Base-by-base conservation (phyloP, 2,329 filamentous ascomycete genomes). In the Alternaria gansuensis region DNA sequence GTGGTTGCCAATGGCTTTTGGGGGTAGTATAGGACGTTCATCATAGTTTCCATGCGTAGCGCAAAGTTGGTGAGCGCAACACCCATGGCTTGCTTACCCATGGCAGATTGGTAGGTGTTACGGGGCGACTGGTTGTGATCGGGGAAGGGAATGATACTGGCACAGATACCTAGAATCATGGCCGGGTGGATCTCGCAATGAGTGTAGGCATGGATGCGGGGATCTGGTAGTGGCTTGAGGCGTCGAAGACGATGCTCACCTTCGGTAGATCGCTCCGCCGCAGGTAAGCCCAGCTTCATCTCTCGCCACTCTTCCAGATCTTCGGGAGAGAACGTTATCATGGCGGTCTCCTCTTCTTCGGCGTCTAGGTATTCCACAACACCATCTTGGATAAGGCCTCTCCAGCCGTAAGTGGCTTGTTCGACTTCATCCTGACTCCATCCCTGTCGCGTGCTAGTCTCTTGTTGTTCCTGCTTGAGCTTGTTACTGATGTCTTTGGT, bases 61-160 rank as follows among this genome's bases (percentile, higher is more conserved):
- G 92, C 90, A 78, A 96, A 99, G 77, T 99, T 99, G 11, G 96
- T 99, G 56, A 99, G 84, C 82, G 97, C 97, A 71, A 98, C 93
- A 75, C 96, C 95, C 96, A 99, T 99, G 63, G 95, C 95, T 86
- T 99, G 95, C 81, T 99, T 99, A 83, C 96, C 95, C 95, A 99
- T 99, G 76, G 95, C 95, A 72, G 94, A 97, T 81, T 98, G 94
- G 79, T 97, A 99, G 4, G 94, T 98, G 77, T 99, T 99, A 90
- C 95, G 90, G 67, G 95, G 95, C 63, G 94, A 98, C 86, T 96
- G 92, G 77, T 99, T 99, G 82, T 99, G 95, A 81, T 99, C 95
- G 1, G 96, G 95, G 87, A 99, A 99, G 0, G 95, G 95, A 83
- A 99, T 99, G 78, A 99, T 99, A 81, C 93, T 97, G 71, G 95